Evolutionary conservation across 805 yeast genomes (phyloP).

Genomic region (Citeromyces nyonsensis): DNA sequence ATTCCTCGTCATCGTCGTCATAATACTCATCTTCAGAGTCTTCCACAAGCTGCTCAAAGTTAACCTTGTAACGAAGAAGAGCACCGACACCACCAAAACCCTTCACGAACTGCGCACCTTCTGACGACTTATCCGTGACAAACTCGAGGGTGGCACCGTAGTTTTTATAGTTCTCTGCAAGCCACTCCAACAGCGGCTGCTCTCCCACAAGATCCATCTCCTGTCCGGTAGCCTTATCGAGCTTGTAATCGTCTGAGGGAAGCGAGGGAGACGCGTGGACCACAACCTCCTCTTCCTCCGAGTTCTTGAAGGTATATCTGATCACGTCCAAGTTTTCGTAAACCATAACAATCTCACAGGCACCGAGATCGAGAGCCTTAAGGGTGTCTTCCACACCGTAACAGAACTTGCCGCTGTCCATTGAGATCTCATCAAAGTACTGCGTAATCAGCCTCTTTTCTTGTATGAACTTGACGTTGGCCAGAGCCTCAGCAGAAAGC

Average conservation of each 20-base stretch:
- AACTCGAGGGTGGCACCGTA: slow-evolving; percentile 95
- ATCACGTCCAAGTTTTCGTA: slow-evolving; percentile 80
- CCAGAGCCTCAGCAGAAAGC: slow-evolving; percentile 89
- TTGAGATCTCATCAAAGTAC: slow-evolving; percentile 95
- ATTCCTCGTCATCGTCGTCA: slow-evolving; percentile 34
- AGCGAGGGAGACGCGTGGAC: slow-evolving; percentile 61
- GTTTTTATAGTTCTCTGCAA: slow-evolving; percentile 89
- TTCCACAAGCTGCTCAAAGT: slow-evolving; percentile 87
- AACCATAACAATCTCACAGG: slow-evolving; percentile 85
- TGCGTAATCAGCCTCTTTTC: slow-evolving; percentile 88
- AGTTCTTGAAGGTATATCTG: slow-evolving; percentile 72
- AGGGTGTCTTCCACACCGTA: slow-evolving; percentile 94
- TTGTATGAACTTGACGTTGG: slow-evolving; percentile 95
- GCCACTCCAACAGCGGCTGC: slow-evolving; percentile 85
- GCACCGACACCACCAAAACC: slow-evolving; percentile 99
- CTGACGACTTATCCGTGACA: slow-evolving; percentile 91
- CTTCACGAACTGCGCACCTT: slow-evolving; percentile 95
- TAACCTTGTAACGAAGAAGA: slow-evolving; percentile 86
- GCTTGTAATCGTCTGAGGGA: slow-evolving; percentile 57
- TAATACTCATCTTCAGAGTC: slow-evolving; percentile 84
- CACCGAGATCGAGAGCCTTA: slow-evolving; percentile 92
- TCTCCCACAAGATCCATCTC: slow-evolving; percentile 88
- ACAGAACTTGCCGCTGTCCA: slow-evolving; percentile 94
- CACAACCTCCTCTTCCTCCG: slow-evolving; percentile 64
- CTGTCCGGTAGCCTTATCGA: slow-evolving; percentile 75